phyloP scores from a whole-genome alignment of 2,329 filamentous ascomycete genomes.

The Talaromyces sp. region DNA sequence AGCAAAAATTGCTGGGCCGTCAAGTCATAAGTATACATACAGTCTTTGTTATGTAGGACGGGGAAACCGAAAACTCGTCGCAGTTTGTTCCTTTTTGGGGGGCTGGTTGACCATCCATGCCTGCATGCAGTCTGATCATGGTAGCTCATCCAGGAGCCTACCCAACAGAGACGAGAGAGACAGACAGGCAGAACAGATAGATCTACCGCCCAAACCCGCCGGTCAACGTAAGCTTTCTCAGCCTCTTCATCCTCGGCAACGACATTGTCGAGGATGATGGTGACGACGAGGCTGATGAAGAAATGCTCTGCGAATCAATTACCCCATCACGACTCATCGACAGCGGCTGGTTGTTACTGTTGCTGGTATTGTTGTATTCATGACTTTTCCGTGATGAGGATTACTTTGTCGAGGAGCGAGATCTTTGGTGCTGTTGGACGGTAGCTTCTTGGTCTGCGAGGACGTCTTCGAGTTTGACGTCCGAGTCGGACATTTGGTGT shows the following conservation, averaged over 20 bases:
- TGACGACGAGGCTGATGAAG: neutral
- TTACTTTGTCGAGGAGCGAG: conserved; percentile 33
- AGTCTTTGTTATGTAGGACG: neutral
- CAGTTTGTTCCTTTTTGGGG: neutral
- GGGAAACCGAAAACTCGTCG: neutral
- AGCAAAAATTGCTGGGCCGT: neutral
- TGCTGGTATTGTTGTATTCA: neutral
- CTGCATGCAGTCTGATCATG: neutral
- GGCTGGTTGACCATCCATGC: neutral
- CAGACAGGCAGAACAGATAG: no score
- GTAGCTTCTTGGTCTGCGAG: conserved; percentile 37
- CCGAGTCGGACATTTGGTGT: conserved; percentile 35
- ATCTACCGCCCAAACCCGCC: neutral
- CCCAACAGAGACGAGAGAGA: neutral
- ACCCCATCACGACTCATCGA: neutral
- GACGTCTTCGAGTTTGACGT: conserved; percentile 42
- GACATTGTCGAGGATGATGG: neutral
- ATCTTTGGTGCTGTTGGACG: conserved; percentile 22
- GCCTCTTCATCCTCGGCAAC: neutral
- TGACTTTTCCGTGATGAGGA: conserved; percentile 25
- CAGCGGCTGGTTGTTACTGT: neutral
- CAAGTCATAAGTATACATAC: neutral
- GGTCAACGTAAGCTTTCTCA: neutral
- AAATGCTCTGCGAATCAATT: neutral
- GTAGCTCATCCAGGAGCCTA: neutral